phyloP scores from a whole-genome alignment of 805 yeast species.

The Lachancea quebecensis region DNA sequence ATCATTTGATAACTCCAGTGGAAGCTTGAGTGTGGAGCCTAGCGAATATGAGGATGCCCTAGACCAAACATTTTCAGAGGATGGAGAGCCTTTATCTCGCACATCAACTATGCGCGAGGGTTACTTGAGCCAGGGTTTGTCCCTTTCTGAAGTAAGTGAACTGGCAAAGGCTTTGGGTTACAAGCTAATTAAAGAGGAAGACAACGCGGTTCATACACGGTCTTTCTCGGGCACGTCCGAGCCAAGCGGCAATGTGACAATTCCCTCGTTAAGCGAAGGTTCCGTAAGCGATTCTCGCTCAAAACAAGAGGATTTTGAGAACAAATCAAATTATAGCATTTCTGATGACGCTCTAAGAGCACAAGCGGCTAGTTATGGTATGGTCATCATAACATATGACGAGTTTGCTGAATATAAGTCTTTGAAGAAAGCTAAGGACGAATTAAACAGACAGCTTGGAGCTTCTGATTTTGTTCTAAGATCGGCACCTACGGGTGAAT shows the following conservation, averaged over 20 bases:
- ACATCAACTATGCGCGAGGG: conserved; percentile 9
- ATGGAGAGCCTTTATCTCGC: conserved; percentile 7
- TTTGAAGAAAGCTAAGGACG: neutral
- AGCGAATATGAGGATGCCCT: conserved; percentile 6
- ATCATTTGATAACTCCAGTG: neutral
- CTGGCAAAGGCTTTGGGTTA: conserved; percentile 14
- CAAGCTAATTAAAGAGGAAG: conserved; percentile 7
- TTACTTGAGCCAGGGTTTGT: neutral
- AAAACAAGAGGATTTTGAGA: too few relatives aligned
- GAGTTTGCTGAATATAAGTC: conserved; percentile 6
- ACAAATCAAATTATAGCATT: neutral
- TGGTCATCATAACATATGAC: conserved; percentile 10
- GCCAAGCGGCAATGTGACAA: too few relatives aligned
- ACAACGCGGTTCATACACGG: too few relatives aligned
- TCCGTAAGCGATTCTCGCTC: too few relatives aligned
- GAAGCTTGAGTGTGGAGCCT: conserved; percentile 2
- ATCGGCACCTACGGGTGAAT: too few relatives aligned
- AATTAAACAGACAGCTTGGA: neutral
- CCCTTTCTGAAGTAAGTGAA: conserved; percentile 9
- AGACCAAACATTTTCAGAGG: neutral
- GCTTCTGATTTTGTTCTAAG: too few relatives aligned
- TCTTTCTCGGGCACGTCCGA: too few relatives aligned
- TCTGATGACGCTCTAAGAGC: conserved; percentile 12
- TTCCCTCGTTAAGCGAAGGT: too few relatives aligned
- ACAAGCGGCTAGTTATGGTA: conserved; percentile 26